Conservation (phyloP, 352 stramenopile genomes). For the Nothophytophthora sp. region DNA sequence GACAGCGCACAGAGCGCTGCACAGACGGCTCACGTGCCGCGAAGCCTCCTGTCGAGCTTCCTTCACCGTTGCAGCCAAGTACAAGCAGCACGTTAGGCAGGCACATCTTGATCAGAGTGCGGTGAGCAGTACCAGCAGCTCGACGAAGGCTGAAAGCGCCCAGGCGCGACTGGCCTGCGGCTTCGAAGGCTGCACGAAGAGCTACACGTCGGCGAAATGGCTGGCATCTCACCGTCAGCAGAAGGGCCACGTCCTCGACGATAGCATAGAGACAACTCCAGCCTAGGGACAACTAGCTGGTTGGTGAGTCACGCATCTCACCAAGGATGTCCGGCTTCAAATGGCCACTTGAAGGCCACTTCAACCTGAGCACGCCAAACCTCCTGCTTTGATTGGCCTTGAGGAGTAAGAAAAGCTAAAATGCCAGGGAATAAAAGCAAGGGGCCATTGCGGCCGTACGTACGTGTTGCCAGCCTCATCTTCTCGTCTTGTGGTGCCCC, state of each 20-base stretch:
- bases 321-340: too few relatives aligned
- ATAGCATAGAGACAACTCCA: too few relatives aligned
- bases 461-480: too few relatives aligned
- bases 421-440: too few relatives aligned
- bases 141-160: not conserved
- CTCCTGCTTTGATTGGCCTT: too few relatives aligned
- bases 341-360: too few relatives aligned
- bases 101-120: slow-evolving; percentile 4
- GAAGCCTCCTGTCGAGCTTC: slow-evolving; percentile 28
- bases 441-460: too few relatives aligned
- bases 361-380: too few relatives aligned
- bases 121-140: not conserved
- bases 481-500: too few relatives aligned
- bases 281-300: too few relatives aligned
- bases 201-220: slow-evolving; percentile 39
- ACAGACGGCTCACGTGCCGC: slow-evolving; percentile 31
- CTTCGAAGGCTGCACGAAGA: slow-evolving; percentile 33
- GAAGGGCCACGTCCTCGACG: slow-evolving; percentile 7
- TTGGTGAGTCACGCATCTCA: too few relatives aligned
- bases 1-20: slow-evolving; percentile 20
- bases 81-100: slow-evolving; percentile 30
- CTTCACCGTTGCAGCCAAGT: slow-evolving; percentile 24
- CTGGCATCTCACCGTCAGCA: slow-evolving; percentile 35
- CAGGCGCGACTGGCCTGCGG: slow-evolving; percentile 21
- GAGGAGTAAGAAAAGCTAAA: too few relatives aligned